phyloP scores from a whole-genome alignment of 306 rosid species.

The Ormosia semicastrata region DNA sequence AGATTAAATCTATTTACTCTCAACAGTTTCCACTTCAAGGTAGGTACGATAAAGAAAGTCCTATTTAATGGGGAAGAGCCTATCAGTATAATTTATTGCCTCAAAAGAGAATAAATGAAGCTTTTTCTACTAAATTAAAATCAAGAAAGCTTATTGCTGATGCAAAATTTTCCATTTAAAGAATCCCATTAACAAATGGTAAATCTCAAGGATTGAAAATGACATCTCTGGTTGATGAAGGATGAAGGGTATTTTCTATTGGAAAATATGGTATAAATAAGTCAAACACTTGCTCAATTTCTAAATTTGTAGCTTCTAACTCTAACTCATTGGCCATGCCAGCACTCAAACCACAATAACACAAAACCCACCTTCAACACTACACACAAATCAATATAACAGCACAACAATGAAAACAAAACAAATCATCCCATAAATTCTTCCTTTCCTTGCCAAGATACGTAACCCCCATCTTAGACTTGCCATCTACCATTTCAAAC shows the following conservation, averaged over 20 bases:
- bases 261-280: constrained; percentile 33
- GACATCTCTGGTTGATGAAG: constrained; percentile 31
- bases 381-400: too few species aligned
- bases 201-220: constrained; percentile 27
- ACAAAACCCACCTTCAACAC: too few species aligned
- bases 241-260: constrained; percentile 26
- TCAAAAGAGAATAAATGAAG: constrained; percentile 40
- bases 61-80: constrained; percentile 30
- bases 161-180: constrained; percentile 33
- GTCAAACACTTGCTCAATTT: constrained; percentile 8
- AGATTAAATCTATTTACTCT: too few species aligned
- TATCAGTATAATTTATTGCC: constrained; percentile 35
- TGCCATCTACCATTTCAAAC: too few species aligned
- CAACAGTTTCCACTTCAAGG: too few species aligned
- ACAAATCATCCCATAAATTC: too few species aligned
- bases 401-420: too few species aligned
- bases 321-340: constrained; percentile 14
- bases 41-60: too few species aligned
- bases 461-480: too few species aligned
- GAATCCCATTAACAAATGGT: constrained; percentile 31
- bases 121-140: constrained; percentile 42
- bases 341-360: too few species aligned
- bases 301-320: constrained; percentile 21
- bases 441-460: too few species aligned
- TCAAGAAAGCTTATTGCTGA: constrained; percentile 35